Evolutionary conservation across 2,329 filamentous ascomycete species (phyloP).

Genomic region (Zymoseptoria crescenta): DNA sequence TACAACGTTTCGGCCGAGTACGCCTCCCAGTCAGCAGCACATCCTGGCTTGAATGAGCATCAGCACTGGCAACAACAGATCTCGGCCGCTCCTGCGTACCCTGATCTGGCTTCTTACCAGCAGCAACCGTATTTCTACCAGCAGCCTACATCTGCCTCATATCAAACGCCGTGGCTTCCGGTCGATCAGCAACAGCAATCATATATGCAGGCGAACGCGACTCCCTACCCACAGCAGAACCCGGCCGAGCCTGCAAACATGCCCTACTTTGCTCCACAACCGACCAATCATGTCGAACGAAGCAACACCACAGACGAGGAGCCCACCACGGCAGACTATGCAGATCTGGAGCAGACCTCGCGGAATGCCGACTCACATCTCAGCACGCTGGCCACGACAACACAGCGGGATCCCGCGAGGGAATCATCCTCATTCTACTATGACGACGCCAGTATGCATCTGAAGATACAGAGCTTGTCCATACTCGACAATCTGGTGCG

Average conservation of each 20-base stretch:
- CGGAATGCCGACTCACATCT: conserved; percentile 10
- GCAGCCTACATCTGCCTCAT: conserved; percentile 15
- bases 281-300: conserved; percentile 1
- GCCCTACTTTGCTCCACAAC: conserved; percentile 16
- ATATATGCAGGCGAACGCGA: background rate
- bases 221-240: conserved; percentile 9
- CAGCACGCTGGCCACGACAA: conserved; percentile 4
- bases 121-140: conserved; percentile 27
- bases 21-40: background rate
- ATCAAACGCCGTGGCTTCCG: conserved; percentile 21
- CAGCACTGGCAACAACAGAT: background rate
- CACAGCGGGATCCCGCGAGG: conserved; percentile 8
- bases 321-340: conserved; percentile 5
- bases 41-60: background rate
- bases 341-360: conserved; percentile 5
- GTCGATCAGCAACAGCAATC: conserved; percentile 1
- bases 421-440: conserved; percentile 21
- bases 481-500: conserved; percentile 55
- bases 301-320: conserved; percentile 6
- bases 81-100: conserved; percentile 16
- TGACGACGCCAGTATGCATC: conserved; percentile 37
- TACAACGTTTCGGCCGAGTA: background rate
- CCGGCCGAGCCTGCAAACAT: conserved; percentile 9
- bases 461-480: conserved; percentile 53
- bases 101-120: conserved; percentile 19